Evolutionary conservation across 768 basidiomycete species (phyloP).

Genomic region (Boletus insuetus): DNA sequence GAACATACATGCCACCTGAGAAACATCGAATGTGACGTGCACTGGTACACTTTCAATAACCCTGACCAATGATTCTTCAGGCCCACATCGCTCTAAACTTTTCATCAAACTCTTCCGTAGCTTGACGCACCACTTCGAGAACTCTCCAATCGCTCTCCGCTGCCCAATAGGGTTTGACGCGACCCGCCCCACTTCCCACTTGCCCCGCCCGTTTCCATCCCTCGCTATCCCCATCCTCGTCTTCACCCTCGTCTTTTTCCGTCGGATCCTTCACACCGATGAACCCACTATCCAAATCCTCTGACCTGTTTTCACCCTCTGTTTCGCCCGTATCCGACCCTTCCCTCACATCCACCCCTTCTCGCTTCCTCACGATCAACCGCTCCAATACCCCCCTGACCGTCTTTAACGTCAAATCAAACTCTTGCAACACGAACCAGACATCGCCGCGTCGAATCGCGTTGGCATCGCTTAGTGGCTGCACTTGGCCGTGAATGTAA

Average conservation of each 20-base stretch:
- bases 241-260: conserved; percentile 21
- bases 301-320: conserved; percentile 6
- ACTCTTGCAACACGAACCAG: conserved; percentile 66
- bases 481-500: conserved; percentile 59
- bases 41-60: background rate
- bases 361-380: conserved; percentile 34
- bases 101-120: conserved; percentile 48
- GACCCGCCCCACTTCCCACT: background rate
- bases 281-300: conserved; percentile 35
- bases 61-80: conserved; percentile 9
- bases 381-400: conserved; percentile 51
- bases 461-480: conserved; percentile 48
- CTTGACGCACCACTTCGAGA: conserved; percentile 45
- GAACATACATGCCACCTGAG: background rate
- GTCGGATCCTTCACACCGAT: conserved; percentile 27
- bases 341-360: conserved; percentile 8
- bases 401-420: conserved; percentile 47
- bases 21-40: background rate
- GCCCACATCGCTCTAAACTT: conserved; percentile 70
- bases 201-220: conserved; percentile 11
- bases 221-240: conserved; percentile 20
- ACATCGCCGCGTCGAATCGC: conserved; percentile 59
- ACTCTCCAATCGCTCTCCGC: conserved; percentile 52
- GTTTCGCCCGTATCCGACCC: conserved; percentile 14
- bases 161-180: conserved; percentile 37